These are phyloP conservation scores for Eucalyptus polybractea DNA, from an alignment of 345 rosid genomes.

Conservation along the genomic window DNA sequence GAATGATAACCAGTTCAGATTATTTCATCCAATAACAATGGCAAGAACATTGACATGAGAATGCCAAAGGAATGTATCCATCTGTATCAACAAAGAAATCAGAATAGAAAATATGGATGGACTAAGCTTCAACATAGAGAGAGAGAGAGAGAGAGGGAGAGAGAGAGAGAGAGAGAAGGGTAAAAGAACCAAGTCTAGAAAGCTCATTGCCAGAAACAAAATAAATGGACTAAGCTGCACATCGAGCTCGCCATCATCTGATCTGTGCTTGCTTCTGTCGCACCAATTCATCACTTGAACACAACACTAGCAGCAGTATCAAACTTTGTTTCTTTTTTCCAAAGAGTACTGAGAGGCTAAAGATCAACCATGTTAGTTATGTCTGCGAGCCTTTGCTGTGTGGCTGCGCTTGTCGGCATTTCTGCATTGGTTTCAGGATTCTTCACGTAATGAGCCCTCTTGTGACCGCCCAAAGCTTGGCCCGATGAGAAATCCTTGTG, in stretches of 20 bases:
- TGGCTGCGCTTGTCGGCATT: background rate
- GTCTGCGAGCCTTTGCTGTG: background rate
- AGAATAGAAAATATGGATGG: background rate
- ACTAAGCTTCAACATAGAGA: background rate
- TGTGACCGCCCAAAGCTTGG: constrained; percentile 54
- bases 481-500: background rate
- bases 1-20: background rate
- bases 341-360: background rate
- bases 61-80: background rate
- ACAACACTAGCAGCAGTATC: background rate
- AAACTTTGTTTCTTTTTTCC: background rate
- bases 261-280: background rate
- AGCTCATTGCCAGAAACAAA: background rate
- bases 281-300: background rate
- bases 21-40: background rate
- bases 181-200: background rate
- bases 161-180: background rate
- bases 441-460: background rate
- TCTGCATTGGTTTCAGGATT: background rate
- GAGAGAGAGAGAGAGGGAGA: no score
- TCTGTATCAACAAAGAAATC: background rate
- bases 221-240: background rate
- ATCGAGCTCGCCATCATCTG: background rate
- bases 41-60: background rate
- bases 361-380: background rate